Evolutionary conservation across 2,329 filamentous ascomycete species (phyloP).

Genomic region (Trichoderma oligosporum): DNA sequence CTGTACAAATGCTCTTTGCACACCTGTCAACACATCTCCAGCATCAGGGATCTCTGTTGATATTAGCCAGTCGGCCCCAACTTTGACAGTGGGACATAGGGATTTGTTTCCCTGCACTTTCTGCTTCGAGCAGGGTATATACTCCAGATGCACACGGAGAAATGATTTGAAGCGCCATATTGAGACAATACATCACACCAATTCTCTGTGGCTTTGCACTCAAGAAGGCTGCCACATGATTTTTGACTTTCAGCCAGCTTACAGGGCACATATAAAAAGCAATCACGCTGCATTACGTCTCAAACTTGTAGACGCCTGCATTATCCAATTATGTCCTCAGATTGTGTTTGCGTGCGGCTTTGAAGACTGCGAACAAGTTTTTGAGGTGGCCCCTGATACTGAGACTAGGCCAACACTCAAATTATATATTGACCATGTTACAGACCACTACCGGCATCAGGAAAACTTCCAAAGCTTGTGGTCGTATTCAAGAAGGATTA

Average conservation of each 20-base stretch:
- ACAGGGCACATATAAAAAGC: conserved; percentile 45
- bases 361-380: conserved; percentile 41
- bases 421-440: conserved; percentile 45
- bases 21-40: too few relatives aligned
- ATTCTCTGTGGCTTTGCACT: conserved; percentile 45
- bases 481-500: conserved; percentile 44
- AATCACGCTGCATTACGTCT: conserved; percentile 42
- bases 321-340: conserved; percentile 43
- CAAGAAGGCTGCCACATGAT: conserved; percentile 42
- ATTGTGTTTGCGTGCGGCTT: conserved; percentile 49
- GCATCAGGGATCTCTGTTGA: too few relatives aligned
- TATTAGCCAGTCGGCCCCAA: too few relatives aligned
- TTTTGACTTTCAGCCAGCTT: conserved; percentile 48
- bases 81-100: too few relatives aligned
- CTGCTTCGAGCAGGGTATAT: conserved; percentile 41
- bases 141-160: conserved; percentile 44
- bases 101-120: conserved; percentile 40
- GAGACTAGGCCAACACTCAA: conserved; percentile 40
- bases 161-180: conserved; percentile 49
- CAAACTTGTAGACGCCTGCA: conserved; percentile 41
- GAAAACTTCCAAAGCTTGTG: conserved; percentile 40
- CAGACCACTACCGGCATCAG: conserved; percentile 48
- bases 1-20: too few relatives aligned
- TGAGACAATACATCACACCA: conserved; percentile 46
- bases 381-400: conserved; percentile 40